Conservation (phyloP, 768 basidiomycete species). For the Rossbeevera mucosa region DNA sequence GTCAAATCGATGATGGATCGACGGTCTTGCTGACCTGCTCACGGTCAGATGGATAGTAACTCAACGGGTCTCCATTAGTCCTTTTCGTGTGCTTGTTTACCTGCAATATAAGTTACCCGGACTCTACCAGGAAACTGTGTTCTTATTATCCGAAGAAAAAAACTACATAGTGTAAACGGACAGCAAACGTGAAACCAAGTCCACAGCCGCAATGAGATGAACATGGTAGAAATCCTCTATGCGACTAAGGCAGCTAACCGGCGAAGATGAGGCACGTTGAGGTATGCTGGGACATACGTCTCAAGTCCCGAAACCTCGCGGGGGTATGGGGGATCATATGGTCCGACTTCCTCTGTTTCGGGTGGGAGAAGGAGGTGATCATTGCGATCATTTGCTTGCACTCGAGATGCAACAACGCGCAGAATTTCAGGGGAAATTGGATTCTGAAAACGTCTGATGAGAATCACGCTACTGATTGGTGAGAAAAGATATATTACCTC, state of each 20-base stretch:
- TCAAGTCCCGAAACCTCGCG: constrained; percentile 94
- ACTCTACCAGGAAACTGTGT: not conserved
- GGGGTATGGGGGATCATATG: constrained; percentile 89
- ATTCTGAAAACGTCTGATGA: constrained; percentile 47
- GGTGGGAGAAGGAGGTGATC: constrained; percentile 95
- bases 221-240: constrained; percentile 30
- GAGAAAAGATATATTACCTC: constrained; percentile 53
- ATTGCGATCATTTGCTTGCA: constrained; percentile 93
- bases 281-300: constrained; percentile 91
- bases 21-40: constrained; percentile 16
- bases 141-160: constrained; percentile 16
- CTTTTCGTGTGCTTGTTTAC: not conserved
- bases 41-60: not conserved
- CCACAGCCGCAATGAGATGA: not conserved
- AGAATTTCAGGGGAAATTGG: constrained; percentile 97
- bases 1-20: constrained; percentile 54
- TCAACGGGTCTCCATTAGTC: not conserved
- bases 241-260: constrained; percentile 84
- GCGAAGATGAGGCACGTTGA: constrained; percentile 85
- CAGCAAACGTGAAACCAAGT: constrained; percentile 8
- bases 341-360: constrained; percentile 95
- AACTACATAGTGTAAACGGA: constrained; percentile 21
- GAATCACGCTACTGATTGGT: not conserved
- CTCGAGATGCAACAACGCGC: constrained; percentile 91
- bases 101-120: not conserved